Conservation (phyloP, 139 green algal genomes). For the Chlamydomonas asymmetrica region DNA sequence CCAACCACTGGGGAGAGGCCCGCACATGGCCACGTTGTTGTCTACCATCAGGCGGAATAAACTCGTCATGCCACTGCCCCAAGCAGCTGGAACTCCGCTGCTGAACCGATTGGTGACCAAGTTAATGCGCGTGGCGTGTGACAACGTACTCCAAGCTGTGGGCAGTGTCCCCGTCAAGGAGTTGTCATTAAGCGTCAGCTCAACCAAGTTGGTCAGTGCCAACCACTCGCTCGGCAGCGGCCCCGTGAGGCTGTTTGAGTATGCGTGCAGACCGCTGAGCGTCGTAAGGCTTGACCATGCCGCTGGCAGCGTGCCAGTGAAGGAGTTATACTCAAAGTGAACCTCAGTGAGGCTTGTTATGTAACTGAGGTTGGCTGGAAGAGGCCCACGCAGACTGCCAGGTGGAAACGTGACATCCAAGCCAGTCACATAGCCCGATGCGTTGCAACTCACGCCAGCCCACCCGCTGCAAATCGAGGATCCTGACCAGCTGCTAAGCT, state of each 20-base stretch:
- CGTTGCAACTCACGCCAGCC: too few species aligned
- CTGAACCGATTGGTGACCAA: not conserved
- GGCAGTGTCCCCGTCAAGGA: too few species aligned
- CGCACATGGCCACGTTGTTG: slow-evolving; percentile 1
- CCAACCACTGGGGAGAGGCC: not conserved
- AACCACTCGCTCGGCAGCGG: not conserved
- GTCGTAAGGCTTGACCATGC: not conserved
- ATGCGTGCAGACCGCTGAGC: not conserved
- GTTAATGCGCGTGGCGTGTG: not conserved
- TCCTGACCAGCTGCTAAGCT: too few species aligned
- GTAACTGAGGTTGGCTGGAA: too few species aligned
- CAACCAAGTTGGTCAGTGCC: not conserved
- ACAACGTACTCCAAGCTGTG: not conserved
- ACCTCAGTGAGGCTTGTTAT: too few species aligned
- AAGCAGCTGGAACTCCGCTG: not conserved
- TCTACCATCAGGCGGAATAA: not conserved
- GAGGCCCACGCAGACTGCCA: too few species aligned
- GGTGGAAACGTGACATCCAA: too few species aligned
- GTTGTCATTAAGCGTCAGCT: not conserved
- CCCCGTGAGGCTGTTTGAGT: not conserved
- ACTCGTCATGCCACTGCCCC: not conserved
- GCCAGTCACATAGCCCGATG: too few species aligned
- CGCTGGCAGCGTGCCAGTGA: slow-evolving; percentile 1
- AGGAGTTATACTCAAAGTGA: too few species aligned
- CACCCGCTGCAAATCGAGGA: too few species aligned